These are phyloP conservation scores for Beauveria sp. DNA, from an alignment of 2,329 filamentous ascomycete genomes.

Conservation along the genomic window DNA sequence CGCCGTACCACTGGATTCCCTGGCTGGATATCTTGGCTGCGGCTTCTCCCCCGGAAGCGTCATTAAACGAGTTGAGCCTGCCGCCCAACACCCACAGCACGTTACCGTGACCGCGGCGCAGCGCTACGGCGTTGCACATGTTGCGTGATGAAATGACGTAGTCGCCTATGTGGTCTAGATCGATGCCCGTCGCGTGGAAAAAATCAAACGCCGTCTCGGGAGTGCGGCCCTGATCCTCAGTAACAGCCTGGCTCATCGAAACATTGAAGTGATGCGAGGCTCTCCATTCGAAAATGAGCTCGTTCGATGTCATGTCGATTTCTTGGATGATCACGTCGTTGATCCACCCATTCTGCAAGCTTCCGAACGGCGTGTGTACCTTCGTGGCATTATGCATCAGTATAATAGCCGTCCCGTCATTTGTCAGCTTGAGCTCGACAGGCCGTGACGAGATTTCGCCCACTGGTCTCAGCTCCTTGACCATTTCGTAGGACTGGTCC, in stretches of 20 bases:
- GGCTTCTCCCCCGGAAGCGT: constrained; percentile 50
- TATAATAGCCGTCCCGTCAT: constrained; percentile 32
- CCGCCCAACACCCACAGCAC: constrained; percentile 46
- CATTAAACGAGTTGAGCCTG: constrained; percentile 36
- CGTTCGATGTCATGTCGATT: constrained; percentile 41
- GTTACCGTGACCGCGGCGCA: constrained; percentile 24
- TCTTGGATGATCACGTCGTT: constrained; percentile 34
- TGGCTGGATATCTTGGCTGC: constrained; percentile 41
- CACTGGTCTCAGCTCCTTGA: constrained; percentile 19
- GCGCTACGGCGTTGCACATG: constrained; percentile 36
- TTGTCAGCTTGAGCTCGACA: constrained; percentile 34
- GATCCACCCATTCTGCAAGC: constrained; percentile 21
- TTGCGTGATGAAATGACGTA: constrained; percentile 48
- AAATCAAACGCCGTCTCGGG: constrained; percentile 39
- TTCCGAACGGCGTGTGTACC: constrained; percentile 19
- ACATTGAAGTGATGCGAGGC: constrained; percentile 23
- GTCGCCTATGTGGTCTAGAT: constrained; percentile 39
- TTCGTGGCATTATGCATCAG: constrained; percentile 26
- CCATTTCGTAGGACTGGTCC: constrained; percentile 22
- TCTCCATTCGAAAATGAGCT: constrained; percentile 41
- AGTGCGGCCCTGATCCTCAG: constrained; percentile 16
- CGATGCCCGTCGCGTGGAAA: constrained; percentile 52
- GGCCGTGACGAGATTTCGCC: constrained; percentile 19
- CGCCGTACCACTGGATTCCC: constrained; percentile 29
- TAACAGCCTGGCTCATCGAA: constrained; percentile 12